These are phyloP conservation scores for Ichthyophthirius multifiliis DNA, from an alignment of 169 alveolate species.

Conservation along the genomic window DNA sequence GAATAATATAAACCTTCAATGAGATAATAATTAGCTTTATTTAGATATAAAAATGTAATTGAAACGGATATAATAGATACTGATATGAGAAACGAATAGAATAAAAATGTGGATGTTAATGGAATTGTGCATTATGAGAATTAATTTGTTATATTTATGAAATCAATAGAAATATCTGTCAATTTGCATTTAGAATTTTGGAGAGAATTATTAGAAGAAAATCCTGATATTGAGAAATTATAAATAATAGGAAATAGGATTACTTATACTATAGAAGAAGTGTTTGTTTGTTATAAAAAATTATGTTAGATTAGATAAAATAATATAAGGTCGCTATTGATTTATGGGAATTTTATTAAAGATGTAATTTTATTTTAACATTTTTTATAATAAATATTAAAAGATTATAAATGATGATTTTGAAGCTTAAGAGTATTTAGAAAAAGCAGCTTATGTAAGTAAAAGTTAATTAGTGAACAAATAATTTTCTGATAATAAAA, in stretches of 20 bases:
- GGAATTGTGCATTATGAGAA: slow-evolving; percentile 9
- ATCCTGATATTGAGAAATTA: slow-evolving; percentile 40
- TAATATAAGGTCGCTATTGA: slow-evolving; percentile 17
- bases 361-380: too few species aligned
- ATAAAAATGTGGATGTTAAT: slow-evolving; percentile 6
- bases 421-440: slow-evolving; percentile 6
- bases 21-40: slow-evolving; percentile 9
- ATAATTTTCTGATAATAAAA: slow-evolving; percentile 16
- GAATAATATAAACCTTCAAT: slow-evolving; percentile 13
- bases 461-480: background rate
- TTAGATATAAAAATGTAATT: background rate
- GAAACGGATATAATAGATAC: background rate
- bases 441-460: slow-evolving; percentile 23
- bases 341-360: slow-evolving; percentile 25
- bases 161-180: slow-evolving; percentile 21
- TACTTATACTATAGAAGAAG: slow-evolving; percentile 18
- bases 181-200: slow-evolving; percentile 39
- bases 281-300: background rate
- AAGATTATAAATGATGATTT: background rate
- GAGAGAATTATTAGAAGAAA: slow-evolving; percentile 45
- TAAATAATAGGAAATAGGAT: slow-evolving; percentile 21
- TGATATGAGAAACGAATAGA: slow-evolving; percentile 1
- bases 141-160: slow-evolving; percentile 15
- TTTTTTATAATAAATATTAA: too few species aligned
- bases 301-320: slow-evolving; percentile 16